phyloP scores from a whole-genome alignment of 441 rosid species.

The Gossypium lobatum region DNA sequence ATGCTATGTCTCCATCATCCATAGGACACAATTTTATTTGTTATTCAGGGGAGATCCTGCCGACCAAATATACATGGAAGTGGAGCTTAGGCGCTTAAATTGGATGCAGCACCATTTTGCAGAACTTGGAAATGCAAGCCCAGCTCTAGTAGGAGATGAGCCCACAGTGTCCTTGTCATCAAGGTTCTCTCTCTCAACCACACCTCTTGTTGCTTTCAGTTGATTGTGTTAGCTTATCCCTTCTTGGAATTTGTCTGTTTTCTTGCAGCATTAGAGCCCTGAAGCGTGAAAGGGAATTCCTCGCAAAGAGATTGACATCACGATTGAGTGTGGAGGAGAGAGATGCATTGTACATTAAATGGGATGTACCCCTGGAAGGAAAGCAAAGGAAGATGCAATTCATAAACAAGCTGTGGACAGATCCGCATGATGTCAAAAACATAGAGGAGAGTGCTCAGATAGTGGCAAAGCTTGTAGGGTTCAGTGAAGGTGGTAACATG shows the following conservation, averaged over 20 bases:
- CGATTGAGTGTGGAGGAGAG: conserved; percentile 72
- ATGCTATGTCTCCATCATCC: conserved; percentile 82
- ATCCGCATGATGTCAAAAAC: conserved; percentile 78
- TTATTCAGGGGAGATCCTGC: conserved; percentile 96
- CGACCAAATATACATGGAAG: conserved; percentile 97
- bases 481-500: conserved; percentile 77
- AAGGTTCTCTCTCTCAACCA: conserved; percentile 34
- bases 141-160: conserved; percentile 68
- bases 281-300: conserved; percentile 84
- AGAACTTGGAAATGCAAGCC: conserved; percentile 88
- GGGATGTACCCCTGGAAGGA: conserved; percentile 90
- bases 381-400: conserved; percentile 92
- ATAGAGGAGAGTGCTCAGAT: conserved; percentile 91
- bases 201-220: neutral
- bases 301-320: conserved; percentile 73
- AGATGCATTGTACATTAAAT: conserved; percentile 67
- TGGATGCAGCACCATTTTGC: conserved; percentile 95
- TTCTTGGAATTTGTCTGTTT: neutral
- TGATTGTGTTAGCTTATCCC: neutral
- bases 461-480: conserved; percentile 92
- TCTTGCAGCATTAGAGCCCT: conserved; percentile 68
- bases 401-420: conserved; percentile 92
- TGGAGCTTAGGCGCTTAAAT: conserved; percentile 90
- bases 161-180: conserved; percentile 66
- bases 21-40: conserved; percentile 91